Conservation (phyloP, 2,329 filamentous ascomycete genomes). For the Trichoderma simmonsii region DNA sequence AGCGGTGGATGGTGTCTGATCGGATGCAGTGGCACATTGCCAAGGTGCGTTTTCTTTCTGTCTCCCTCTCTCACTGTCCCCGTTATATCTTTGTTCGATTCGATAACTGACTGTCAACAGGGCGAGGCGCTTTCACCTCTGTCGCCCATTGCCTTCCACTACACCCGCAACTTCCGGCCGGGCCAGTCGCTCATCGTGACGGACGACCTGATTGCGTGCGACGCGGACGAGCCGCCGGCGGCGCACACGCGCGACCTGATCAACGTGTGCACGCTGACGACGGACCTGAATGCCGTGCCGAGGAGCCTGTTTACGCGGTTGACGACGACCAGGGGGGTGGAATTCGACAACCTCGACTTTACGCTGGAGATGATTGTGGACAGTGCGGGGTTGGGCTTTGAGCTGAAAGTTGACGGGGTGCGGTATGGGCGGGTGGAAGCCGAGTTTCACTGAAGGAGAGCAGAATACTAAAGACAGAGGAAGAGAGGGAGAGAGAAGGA, state of each 20-base stretch:
- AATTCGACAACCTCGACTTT: conserved; percentile 80
- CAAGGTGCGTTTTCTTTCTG: conserved; percentile 50
- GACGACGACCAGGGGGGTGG: conserved; percentile 74
- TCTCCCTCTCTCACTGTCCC: neutral
- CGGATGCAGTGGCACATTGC: conserved; percentile 84
- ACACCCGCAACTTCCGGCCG: conserved; percentile 79
- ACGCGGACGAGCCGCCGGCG: conserved; percentile 62
- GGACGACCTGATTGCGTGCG: conserved; percentile 75
- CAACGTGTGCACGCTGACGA: conserved; percentile 77
- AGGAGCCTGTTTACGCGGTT: conserved; percentile 69
- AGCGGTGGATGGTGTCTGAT: conserved; percentile 79
- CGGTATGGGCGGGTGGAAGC: conserved; percentile 74
- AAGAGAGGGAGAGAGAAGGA: neutral
- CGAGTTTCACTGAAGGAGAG: conserved; percentile 60
- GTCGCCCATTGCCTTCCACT: conserved; percentile 75
- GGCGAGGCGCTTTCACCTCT: conserved; percentile 73
- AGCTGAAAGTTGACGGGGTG: conserved; percentile 74
- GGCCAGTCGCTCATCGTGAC: conserved; percentile 75
- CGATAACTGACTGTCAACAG: conserved; percentile 35
- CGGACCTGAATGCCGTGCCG: conserved; percentile 72
- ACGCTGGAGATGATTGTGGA: conserved; percentile 81
- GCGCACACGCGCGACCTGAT: conserved; percentile 61
- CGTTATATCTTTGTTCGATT: neutral
- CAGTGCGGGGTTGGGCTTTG: conserved; percentile 71
- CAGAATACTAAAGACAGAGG: neutral